Conservation (phyloP, 2,329 filamentous ascomycete species). For the Fusarium concolor region DNA sequence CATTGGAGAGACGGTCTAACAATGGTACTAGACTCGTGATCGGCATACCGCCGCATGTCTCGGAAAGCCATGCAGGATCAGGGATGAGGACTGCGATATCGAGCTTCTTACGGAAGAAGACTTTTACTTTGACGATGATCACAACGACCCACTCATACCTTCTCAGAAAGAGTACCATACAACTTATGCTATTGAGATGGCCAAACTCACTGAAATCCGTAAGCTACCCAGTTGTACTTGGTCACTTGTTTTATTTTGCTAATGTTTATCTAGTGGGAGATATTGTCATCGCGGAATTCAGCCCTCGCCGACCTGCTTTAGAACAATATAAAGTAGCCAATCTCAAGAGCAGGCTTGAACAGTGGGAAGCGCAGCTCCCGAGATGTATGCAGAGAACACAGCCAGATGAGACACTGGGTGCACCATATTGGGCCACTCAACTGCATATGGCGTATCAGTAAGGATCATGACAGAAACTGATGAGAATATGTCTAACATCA, state of each 20-base stretch:
- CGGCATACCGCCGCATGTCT: slow-evolving; percentile 35
- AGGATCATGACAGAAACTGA: rapidly evolving
- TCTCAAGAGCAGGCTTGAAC: background rate
- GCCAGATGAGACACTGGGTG: slow-evolving; percentile 15
- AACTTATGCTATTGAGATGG: slow-evolving; percentile 29
- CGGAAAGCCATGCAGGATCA: slow-evolving; percentile 31
- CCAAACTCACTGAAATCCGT: slow-evolving; percentile 19
- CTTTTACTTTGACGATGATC: slow-evolving; percentile 21
- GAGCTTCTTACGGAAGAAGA: slow-evolving; percentile 21
- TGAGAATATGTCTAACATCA: rapidly evolving
- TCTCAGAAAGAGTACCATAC: slow-evolving; percentile 26
- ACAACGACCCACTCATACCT: background rate
- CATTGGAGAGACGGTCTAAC: rapidly evolving
- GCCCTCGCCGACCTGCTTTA: slow-evolving; percentile 9
- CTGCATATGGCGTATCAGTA: slow-evolving; percentile 39
- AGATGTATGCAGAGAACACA: slow-evolving; percentile 1
- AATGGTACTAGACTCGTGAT: slow-evolving; percentile 13
- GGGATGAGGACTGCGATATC: slow-evolving; percentile 39
- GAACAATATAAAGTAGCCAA: background rate
- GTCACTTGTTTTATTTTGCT: rapidly evolving
- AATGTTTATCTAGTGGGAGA: slow-evolving; percentile 20
- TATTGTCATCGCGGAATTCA: slow-evolving; percentile 36
- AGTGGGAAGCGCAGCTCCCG: slow-evolving; percentile 23
- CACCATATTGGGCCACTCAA: slow-evolving; percentile 30
- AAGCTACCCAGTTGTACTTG: background rate